Conservation (phyloP, 2,329 filamentous ascomycete genomes). For the Trichoderma koningii region DNA sequence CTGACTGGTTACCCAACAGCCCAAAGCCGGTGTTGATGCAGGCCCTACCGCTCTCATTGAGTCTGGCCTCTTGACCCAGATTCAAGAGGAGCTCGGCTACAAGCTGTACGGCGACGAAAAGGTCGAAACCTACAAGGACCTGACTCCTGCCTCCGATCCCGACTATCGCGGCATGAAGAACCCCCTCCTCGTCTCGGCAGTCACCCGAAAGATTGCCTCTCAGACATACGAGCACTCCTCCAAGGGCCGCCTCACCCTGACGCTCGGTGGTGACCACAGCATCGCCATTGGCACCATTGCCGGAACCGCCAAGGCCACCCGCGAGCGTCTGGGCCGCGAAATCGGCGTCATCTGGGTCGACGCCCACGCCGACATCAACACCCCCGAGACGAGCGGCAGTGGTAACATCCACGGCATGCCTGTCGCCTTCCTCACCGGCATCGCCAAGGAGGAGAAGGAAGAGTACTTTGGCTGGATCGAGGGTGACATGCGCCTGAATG, state of each 20-base stretch:
- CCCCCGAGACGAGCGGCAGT: conserved; percentile 82
- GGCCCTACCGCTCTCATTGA: conserved; percentile 87
- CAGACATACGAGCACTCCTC: conserved; percentile 88
- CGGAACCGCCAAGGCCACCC: conserved; percentile 81
- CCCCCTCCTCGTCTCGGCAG: conserved; percentile 79
- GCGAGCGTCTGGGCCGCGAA: conserved; percentile 78
- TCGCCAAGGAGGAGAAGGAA: conserved; percentile 73
- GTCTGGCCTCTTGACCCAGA: conserved; percentile 79
- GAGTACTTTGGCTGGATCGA: conserved; percentile 90
- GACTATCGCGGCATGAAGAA: conserved; percentile 93
- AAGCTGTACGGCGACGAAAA: conserved; percentile 79
- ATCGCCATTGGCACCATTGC: conserved; percentile 94
- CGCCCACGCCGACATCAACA: conserved; percentile 97
- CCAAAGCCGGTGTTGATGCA: conserved; percentile 88
- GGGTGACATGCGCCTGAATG: conserved; percentile 67
- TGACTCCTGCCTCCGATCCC: conserved; percentile 71
- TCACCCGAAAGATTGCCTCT: conserved; percentile 75
- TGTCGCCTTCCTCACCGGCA: conserved; percentile 83
- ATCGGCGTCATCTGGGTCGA: conserved; percentile 98
- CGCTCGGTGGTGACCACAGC: conserved; percentile 92
- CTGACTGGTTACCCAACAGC: conserved; percentile 50
- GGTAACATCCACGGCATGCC: conserved; percentile 99
- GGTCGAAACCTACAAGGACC: conserved; percentile 79
- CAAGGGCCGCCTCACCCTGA: conserved; percentile 83
- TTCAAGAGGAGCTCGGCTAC: conserved; percentile 85